Base-by-base conservation (phyloP, 805 yeast species). In the Monosporozyma servazzii region DNA sequence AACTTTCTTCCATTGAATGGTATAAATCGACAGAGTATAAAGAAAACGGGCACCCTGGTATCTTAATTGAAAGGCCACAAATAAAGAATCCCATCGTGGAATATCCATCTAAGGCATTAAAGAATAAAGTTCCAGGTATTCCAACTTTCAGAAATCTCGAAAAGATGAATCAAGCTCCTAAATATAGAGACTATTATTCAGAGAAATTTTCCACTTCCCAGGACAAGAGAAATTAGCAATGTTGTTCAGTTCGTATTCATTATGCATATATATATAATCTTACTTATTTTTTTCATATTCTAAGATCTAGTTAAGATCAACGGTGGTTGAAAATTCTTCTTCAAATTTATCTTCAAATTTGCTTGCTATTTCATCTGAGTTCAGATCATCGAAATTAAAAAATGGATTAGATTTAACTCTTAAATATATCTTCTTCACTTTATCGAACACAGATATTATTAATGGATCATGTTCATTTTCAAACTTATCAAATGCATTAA, bases 141-240 rank as follows among this genome's bases (percentile, higher is more conserved):
- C 91, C 90, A 1, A 69, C 74, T 4, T 82, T 82, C 63, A 78
- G 75, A 55, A 80, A 81, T 59, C 80, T 82, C 8, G 90, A 85
- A 56, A 81, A 79, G 61, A 84, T 86, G 5, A 70, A 71, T 50
- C 68, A 71, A 20, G 69, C 77, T 11, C 69, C 78, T 1, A 72
- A 70, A 48, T 54, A 49, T 42, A 49, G 45, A 23, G 57, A 56
- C 30, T 45, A 41, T 11, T 41, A 20, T 23, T 21, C 21, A 21
- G 27, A 20, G 7, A 27, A 41, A 4, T 13, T 20, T 27, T 37
- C 11, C 6, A 11, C n/a, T n/a, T 33, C 20, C 27, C 11, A 18
- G 15, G 31, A 39, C 15, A 9, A 15, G 15, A 25, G 25, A 21
- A 29, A n/a, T n/a, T 42, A 31, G 8, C 30, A 29, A 11, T 18